phyloP scores from a whole-genome alignment of 345 rosid species.

The Gossypium stocksii region DNA sequence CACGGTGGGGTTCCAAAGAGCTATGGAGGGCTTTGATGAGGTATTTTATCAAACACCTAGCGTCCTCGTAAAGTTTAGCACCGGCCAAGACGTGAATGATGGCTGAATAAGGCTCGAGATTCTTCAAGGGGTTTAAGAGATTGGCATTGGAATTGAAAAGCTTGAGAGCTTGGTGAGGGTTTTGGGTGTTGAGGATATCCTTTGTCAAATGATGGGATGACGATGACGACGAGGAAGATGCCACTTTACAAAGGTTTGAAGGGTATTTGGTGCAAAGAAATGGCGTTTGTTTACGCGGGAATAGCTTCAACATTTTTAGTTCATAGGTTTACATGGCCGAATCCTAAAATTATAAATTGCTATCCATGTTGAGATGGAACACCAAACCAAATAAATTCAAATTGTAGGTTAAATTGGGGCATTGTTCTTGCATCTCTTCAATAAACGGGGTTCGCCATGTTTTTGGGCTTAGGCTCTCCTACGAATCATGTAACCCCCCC shows the following conservation, averaged over 20 bases:
- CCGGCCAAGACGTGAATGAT: slow-evolving; percentile 28
- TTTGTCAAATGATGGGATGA: slow-evolving; percentile 21
- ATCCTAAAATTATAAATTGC: neutral
- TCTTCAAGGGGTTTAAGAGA: slow-evolving; percentile 22
- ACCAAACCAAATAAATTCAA: slow-evolving; percentile 13
- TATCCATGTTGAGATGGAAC: neutral
- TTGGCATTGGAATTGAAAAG: slow-evolving; percentile 31
- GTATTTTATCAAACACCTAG: slow-evolving; percentile 65
- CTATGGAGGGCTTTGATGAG: slow-evolving; percentile 38
- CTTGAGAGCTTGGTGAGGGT: slow-evolving; percentile 38
- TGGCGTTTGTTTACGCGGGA: slow-evolving; percentile 29
- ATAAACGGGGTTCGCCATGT: too few relatives aligned
- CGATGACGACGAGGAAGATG: slow-evolving; percentile 12
- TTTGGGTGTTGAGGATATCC: slow-evolving; percentile 37
- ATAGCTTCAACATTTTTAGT: slow-evolving; percentile 40
- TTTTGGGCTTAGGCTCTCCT: too few relatives aligned
- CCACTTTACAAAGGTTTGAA: slow-evolving; percentile 17
- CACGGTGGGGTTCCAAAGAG: slow-evolving; percentile 25
- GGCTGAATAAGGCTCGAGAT: slow-evolving; percentile 34
- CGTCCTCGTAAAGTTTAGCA: slow-evolving; percentile 34
- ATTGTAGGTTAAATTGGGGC: too few relatives aligned
- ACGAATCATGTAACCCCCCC: too few relatives aligned
- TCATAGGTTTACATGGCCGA: neutral
- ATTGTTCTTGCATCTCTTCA: too few relatives aligned
- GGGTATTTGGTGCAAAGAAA: slow-evolving; percentile 8